Base-by-base conservation (phyloP, 768 basidiomycete species). In the Xanthoconium stramineum region DNA sequence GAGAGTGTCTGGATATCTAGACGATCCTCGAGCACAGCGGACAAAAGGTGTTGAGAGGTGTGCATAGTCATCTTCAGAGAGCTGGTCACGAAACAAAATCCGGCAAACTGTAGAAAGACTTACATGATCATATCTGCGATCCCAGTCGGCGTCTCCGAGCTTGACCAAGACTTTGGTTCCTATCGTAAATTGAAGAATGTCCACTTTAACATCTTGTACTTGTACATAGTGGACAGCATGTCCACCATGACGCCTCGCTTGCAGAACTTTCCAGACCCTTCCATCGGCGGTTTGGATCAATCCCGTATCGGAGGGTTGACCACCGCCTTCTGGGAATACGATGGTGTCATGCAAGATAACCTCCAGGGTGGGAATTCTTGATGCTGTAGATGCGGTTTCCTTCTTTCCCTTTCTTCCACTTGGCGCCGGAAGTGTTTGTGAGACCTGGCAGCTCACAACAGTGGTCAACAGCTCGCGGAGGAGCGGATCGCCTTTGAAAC, bases 321-420 rank as follows among this genome's bases (percentile, higher is more conserved):
- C 91, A 12, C 90, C 84, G 10, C 89, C 90, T 70, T 91, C 89
- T 0, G 91, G 90, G 67, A 91, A 92, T 46, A 91, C 80, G 13
- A 88, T 78, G 0, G 89, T 91, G 65, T 92, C 91, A 50, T 87
- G 84, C 44, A 91, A 72, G 49, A 85, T 76, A 9, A 92, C 73
- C 62, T 89, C 85, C 46, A 89, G 77, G 17, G 85, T 70, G 3
- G 83, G 78, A 36, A 67, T 74, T 24, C 71, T 72, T 1, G 74
- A 72, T 44, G 78, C 64, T n/a, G 72, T 65, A 15, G 81, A 78
- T 28, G 80, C 65, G 15, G 78, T 66, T 13, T 81, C 75, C 65
- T 85, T 87, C 67, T 82, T 83, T 11, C 72, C 70, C 51, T 82
- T 80, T 73, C 83, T 85, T 65, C 75, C 71, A 63, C 51, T 66